Conservation (phyloP, 495 filamentous ascomycete species). For the Penicillium verhagenii region DNA sequence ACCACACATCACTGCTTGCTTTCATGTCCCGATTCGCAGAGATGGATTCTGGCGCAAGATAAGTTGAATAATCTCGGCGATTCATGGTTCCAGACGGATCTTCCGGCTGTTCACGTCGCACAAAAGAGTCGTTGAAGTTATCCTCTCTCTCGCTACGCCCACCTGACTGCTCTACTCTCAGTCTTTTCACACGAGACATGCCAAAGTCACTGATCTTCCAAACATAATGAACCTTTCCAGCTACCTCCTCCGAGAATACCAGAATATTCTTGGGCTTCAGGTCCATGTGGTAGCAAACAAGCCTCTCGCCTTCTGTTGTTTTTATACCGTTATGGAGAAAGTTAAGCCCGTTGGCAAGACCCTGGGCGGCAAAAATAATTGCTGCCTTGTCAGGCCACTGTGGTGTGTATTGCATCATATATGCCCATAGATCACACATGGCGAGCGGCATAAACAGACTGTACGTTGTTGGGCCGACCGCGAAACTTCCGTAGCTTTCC, state of each 20-base stretch:
- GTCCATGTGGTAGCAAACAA: slow-evolving; percentile 41
- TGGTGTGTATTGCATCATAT: slow-evolving; percentile 24
- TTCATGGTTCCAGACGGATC: slow-evolving; percentile 19
- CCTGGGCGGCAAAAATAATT: slow-evolving; percentile 25
- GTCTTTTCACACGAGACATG: slow-evolving; percentile 33
- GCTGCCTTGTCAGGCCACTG: slow-evolving; percentile 15
- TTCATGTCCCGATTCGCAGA: slow-evolving; percentile 25
- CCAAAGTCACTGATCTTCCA: slow-evolving; percentile 44
- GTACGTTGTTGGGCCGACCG: slow-evolving; percentile 24
- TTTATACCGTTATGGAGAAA: slow-evolving; percentile 37
- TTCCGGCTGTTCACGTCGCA: background rate
- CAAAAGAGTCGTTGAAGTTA: slow-evolving; percentile 3
- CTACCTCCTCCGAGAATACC: slow-evolving; percentile 24
- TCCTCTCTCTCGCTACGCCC: slow-evolving; percentile 13
- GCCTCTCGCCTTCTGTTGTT: slow-evolving; percentile 14
- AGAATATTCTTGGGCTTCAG: slow-evolving; percentile 38
- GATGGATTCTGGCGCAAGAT: slow-evolving; percentile 32
- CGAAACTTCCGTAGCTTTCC: slow-evolving; percentile 30
- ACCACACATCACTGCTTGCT: slow-evolving; percentile 36
- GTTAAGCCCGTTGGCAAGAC: slow-evolving; percentile 30
- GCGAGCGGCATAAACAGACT: slow-evolving; percentile 40
- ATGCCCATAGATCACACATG: slow-evolving; percentile 30
- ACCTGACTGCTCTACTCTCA: slow-evolving; percentile 2
- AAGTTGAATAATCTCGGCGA: slow-evolving; percentile 22
- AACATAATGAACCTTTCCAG: slow-evolving; percentile 12